Evolutionary conservation across 257 asterid species (phyloP), one percentile per base, ranked within the genome.

Genomic region (Scutellaria galericulata): DNA sequence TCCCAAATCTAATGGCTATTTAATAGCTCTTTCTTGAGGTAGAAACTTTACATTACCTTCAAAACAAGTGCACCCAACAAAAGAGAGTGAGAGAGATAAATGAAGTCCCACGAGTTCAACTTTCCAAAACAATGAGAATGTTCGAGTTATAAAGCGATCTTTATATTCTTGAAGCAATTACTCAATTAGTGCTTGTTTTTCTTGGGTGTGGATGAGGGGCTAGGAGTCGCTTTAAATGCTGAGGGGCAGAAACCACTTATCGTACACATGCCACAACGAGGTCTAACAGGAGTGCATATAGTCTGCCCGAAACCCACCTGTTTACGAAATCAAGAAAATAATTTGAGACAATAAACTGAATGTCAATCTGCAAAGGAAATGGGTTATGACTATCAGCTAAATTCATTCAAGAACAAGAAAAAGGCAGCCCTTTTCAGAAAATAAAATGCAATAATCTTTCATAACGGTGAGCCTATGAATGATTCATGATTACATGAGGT

Each of bases 281-380:
- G 98, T 53, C 98, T 82, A 37, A 89, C 78, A 50, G 97, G 98
- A 39, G 90, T 90, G 73, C 98, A 93, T 20, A 93, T 57, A 5
- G 96, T 93, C 85, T 93, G 98, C 58, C 98, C 98, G 58, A 93
- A 93, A n/a, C 98, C 97, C 9, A 93, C 98, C 98, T 93, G 75
- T 66, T 55, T 48, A 44, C 51, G 6, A 63, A 7, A 48, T 0
- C 6, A 56, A 37, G 3, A 9, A 66, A 61, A 53, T 1, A 10
- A 45, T 64, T 14, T 18, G 8, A 66, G 18, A 65, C 52, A 44
- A 20, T 24, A 15, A 37, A 13, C 24, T 20, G 5, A 51, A 12
- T 45, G 18, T 14, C 24, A 7, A 59, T 9, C 37, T 31, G 5
- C 37, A 31, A 31, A 31, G 37, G 37, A 31, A 31, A 31, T 31